A percentile compares a stretch with the other conserved stretches of the same genome.
phyloP scores from a whole-genome alignment of 257 asterid species.

The Solanum medicagineum region DNA sequence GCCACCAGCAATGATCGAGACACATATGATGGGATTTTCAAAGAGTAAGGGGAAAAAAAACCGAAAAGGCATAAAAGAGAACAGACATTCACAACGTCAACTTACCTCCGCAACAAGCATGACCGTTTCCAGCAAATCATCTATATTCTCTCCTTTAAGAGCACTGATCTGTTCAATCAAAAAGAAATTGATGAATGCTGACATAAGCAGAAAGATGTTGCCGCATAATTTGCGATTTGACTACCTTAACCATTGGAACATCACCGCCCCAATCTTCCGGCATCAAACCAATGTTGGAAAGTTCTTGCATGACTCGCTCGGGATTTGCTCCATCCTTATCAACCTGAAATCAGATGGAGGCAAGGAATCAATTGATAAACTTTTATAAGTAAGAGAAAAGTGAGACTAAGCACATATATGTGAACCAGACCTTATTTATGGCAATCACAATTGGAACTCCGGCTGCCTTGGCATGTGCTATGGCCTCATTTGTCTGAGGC shows the following conservation, averaged over 20 bases:
- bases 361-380: not conserved
- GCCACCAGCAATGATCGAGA: not conserved
- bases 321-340: conserved; percentile 94
- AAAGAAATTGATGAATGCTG: conserved; percentile 13
- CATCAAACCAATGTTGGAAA: conserved; percentile 81
- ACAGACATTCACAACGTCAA: not conserved
- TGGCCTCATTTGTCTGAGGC: conserved; percentile 95
- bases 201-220: not conserved
- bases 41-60: not conserved
- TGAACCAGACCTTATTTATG: conserved; percentile 60
- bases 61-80: not conserved
- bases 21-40: not conserved
- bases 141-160: conserved; percentile 92
- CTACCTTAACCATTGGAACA: conserved; percentile 81
- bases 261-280: conserved; percentile 99
- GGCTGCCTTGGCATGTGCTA: conserved; percentile 97
- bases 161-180: conserved; percentile 70
- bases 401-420: not conserved
- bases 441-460: conserved; percentile 91
- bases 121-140: conserved; percentile 84
- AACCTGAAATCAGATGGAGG: conserved; percentile 28
- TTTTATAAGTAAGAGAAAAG: not conserved
- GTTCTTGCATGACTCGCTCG: conserved; percentile 85
- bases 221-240: conserved; percentile 11
- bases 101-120: conserved; percentile 98